Conservation (phyloP, 2,329 filamentous ascomycete species). For the Biscogniauxia marginata region DNA sequence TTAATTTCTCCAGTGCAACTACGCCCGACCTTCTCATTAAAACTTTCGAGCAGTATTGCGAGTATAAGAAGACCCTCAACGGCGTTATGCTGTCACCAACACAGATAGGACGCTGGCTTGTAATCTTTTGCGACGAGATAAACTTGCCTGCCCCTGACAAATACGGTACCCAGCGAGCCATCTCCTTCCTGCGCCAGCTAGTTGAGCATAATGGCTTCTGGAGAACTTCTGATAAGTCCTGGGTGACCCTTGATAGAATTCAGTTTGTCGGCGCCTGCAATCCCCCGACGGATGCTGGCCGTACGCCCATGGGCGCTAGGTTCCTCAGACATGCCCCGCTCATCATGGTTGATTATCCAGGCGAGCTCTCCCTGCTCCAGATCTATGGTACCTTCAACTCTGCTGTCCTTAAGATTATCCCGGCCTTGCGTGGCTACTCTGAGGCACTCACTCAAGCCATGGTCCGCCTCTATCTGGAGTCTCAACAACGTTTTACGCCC, state of each 20-base stretch:
- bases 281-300: constrained; percentile 93
- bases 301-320: constrained; percentile 87
- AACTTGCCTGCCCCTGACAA: constrained; percentile 97
- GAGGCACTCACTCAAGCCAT: constrained; percentile 94
- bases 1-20: constrained; percentile 99
- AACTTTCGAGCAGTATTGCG: constrained; percentile 99
- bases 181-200: constrained; percentile 94
- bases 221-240: constrained; percentile 94
- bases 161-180: constrained; percentile 95
- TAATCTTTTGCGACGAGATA: constrained; percentile 99
- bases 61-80: constrained; percentile 98
- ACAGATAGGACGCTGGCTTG: constrained; percentile 95
- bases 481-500: constrained; percentile 89
- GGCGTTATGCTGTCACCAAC: constrained; percentile 93
- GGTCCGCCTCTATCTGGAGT: constrained; percentile 95
- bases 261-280: constrained; percentile 99
- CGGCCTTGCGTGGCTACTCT: constrained; percentile 89
- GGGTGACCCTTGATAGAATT: constrained; percentile 96
- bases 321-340: constrained; percentile 97
- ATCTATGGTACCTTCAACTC: constrained; percentile 99
- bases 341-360: constrained; percentile 99
- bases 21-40: constrained; percentile 97
- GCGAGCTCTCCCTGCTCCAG: constrained; percentile 88
- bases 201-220: constrained; percentile 99
- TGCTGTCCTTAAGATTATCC: constrained; percentile 94